Percentiles rank a stretch among this genome's conserved stretches.
phyloP scores from a whole-genome alignment of 1,284 basidiomycete genomes.

The Rhodotorula sp. region DNA sequence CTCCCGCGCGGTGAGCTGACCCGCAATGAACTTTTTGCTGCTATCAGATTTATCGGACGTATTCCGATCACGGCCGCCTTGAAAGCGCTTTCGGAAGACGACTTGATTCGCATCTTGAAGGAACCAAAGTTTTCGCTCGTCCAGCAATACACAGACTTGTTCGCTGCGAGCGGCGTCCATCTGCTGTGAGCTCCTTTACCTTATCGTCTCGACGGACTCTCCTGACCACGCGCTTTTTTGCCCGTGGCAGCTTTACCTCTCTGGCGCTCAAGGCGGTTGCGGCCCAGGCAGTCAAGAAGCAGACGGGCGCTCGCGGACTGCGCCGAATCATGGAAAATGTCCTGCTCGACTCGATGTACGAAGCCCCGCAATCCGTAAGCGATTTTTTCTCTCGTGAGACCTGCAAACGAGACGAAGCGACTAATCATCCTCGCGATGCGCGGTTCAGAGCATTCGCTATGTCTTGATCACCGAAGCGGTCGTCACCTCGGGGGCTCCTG shows the following conservation, averaged over 20 bases:
- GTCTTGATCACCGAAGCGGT: conserved; percentile 55
- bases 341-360: conserved; percentile 83
- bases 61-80: conserved; percentile 83
- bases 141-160: conserved; percentile 81
- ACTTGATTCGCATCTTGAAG: conserved; percentile 82
- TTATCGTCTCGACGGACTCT: not conserved
- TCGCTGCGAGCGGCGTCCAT: conserved; percentile 49
- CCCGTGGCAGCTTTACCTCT: conserved; percentile 46
- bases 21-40: rapidly evolving
- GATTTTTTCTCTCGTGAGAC: not conserved
- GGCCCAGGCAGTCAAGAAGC: conserved; percentile 68
- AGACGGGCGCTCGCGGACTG: conserved; percentile 84
- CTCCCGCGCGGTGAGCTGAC: not conserved
- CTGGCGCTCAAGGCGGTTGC: conserved; percentile 63
- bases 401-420: not conserved
- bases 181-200: conserved; percentile 24
- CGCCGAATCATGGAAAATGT: conserved; percentile 81
- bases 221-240: no score
- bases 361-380: conserved; percentile 62
- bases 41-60: conserved; percentile 70
- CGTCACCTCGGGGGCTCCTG: not conserved
- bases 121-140: conserved; percentile 87
- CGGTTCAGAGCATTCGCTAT: conserved; percentile 47
- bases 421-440: not conserved
- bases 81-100: conserved; percentile 65